Percentiles rank a stretch among this genome's conserved stretches.
These are phyloP conservation scores for Colletotrichum tamarilloi DNA, from an alignment of 2,329 filamentous ascomycete species.

Conservation along the genomic window DNA sequence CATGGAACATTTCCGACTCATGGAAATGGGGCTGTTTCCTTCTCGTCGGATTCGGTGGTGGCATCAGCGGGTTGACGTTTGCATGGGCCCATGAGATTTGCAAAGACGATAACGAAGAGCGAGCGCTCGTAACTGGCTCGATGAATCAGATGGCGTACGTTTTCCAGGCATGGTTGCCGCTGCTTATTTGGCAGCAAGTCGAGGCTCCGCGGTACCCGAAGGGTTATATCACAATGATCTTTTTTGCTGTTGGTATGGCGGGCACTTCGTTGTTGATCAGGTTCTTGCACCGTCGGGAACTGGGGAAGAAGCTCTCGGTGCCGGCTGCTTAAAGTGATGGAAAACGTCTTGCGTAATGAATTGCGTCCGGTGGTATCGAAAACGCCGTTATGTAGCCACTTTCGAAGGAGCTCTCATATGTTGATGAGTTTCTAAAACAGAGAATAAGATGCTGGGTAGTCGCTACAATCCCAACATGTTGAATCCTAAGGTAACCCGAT, in stretches of 20 bases:
- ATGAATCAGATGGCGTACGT: constrained; percentile 80
- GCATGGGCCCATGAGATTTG: constrained; percentile 64
- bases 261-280: constrained; percentile 59
- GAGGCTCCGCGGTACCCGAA: constrained; percentile 71
- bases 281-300: constrained; percentile 57
- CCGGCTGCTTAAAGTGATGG: background rate
- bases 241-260: constrained; percentile 62
- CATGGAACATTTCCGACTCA: constrained; percentile 57
- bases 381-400: no score
- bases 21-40: constrained; percentile 75
- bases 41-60: constrained; percentile 59
- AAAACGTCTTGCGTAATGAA: no score
- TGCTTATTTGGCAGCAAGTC: constrained; percentile 73
- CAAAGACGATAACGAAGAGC: constrained; percentile 68
- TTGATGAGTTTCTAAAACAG: no score
- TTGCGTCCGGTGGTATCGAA: no score
- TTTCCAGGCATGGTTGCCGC: constrained; percentile 75
- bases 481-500: no score
- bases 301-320: constrained; percentile 6
- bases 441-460: no score
- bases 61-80: constrained; percentile 57
- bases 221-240: constrained; percentile 67
- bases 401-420: no score
- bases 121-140: constrained; percentile 71
- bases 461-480: no score